Conservation (phyloP, 257 asterid genomes). For the Solanum pennellii region DNA sequence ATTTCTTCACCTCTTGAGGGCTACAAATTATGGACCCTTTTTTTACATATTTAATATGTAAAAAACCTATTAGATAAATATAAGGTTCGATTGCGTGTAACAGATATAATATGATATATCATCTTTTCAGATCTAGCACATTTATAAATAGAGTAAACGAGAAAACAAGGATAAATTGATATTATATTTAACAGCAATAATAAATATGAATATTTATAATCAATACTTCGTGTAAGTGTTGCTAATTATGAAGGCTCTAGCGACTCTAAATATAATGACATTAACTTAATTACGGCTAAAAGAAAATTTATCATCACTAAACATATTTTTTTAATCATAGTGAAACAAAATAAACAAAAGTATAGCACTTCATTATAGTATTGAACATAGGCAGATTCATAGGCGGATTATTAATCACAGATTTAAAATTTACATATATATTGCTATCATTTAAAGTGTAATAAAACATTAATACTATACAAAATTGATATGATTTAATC, state of each 20-base stretch:
- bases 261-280: background rate
- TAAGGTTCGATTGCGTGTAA: background rate
- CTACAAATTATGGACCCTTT: background rate
- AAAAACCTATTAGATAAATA: background rate
- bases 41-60: background rate
- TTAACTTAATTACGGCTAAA: no score
- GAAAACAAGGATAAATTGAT: background rate
- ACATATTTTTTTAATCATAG: no score
- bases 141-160: no score
- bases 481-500: background rate
- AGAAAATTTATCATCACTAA: background rate
- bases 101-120: background rate
- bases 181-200: no score
- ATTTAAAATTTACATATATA: background rate
- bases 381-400: background rate
- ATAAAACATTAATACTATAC: background rate
- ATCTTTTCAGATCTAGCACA: background rate
- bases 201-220: no score
- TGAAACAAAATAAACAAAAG: background rate
- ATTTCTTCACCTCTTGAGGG: background rate
- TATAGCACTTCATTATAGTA: background rate
- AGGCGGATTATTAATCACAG: background rate
- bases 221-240: background rate
- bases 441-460: background rate
- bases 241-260: no score